Evolutionary conservation across 2,329 filamentous ascomycete genomes (phyloP).

Genomic region (Huntiella savannae): DNA sequence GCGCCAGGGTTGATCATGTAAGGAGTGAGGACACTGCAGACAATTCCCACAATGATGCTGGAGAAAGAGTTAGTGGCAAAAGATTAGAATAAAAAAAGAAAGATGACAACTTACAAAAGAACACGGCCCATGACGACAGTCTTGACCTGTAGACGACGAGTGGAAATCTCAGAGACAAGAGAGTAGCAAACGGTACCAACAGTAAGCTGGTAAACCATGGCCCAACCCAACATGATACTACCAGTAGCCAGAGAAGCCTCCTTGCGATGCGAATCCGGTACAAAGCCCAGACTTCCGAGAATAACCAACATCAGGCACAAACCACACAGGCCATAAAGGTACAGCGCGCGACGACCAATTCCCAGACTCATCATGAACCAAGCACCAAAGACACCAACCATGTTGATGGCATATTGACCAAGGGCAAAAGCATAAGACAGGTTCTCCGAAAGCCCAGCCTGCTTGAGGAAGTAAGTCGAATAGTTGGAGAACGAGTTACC

Average conservation of each 20-base stretch:
- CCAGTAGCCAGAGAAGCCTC: conserved; percentile 57
- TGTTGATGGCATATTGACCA: conserved; percentile 51
- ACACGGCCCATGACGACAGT: conserved; percentile 74
- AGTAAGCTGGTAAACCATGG: conserved; percentile 66
- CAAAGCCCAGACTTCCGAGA: conserved; percentile 67
- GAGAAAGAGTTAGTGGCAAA: conserved; percentile 3
- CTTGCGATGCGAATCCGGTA: conserved; percentile 37
- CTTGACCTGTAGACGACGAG: conserved; percentile 71
- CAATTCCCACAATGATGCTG: conserved; percentile 61
- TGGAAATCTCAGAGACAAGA: conserved; percentile 68
- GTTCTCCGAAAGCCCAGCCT: conserved; percentile 33
- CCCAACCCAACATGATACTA: conserved; percentile 70
- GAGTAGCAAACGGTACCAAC: conserved; percentile 85
- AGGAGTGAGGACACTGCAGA: conserved; percentile 65
- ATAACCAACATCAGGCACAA: conserved; percentile 61
- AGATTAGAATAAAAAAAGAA: neutral
- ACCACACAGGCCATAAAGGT: conserved; percentile 54
- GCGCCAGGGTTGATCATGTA: conserved; percentile 81
- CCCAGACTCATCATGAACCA: conserved; percentile 64
- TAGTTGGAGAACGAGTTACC: conserved; percentile 48
- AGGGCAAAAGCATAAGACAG: conserved; percentile 41
- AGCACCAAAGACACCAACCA: conserved; percentile 61
- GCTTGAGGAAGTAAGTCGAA: conserved; percentile 43
- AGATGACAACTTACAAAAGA: conserved; percentile 34
- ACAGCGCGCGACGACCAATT: conserved; percentile 56